phyloP scores from a whole-genome alignment of 1,284 basidiomycete species.

The Ceratobasidium sp. region DNA sequence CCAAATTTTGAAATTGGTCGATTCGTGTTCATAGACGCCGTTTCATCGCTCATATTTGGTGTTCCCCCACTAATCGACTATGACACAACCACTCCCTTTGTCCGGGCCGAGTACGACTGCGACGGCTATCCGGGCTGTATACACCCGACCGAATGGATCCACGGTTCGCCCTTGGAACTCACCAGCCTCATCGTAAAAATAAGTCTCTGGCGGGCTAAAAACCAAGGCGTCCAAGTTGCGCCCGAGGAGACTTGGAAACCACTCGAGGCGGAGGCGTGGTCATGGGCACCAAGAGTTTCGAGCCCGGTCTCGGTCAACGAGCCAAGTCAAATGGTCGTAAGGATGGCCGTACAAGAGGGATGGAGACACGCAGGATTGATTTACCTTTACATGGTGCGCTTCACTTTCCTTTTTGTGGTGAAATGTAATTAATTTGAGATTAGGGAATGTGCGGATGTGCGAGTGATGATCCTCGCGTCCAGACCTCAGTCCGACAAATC shows the following conservation, averaged over 20 bases:
- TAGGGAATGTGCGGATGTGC: slow-evolving; percentile 18
- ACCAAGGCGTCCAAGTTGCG: background rate
- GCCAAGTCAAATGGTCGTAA: slow-evolving; percentile 3
- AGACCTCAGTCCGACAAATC: slow-evolving; percentile 24
- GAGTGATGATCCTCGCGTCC: slow-evolving; percentile 29
- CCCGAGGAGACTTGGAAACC: background rate
- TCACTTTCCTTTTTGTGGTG: slow-evolving; percentile 2
- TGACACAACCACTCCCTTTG: slow-evolving; percentile 1
- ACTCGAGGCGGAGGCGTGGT: background rate
- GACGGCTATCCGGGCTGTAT: background rate
- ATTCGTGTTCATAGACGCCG: slow-evolving; percentile 26
- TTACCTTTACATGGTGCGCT: slow-evolving; percentile 29
- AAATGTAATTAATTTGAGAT: background rate
- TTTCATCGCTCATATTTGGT: slow-evolving; percentile 14
- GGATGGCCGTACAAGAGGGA: slow-evolving; percentile 14
- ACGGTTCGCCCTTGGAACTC: slow-evolving; percentile 4
- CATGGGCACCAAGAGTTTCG: slow-evolving; percentile 12
- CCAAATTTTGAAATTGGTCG: slow-evolving; percentile 7
- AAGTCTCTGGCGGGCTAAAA: slow-evolving; percentile 16
- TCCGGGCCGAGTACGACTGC: background rate
- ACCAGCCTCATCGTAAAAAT: slow-evolving; percentile 4
- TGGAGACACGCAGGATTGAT: slow-evolving; percentile 33
- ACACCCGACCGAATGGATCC: slow-evolving; percentile 17
- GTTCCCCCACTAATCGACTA: slow-evolving; percentile 21
- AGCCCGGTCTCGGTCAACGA: background rate